These are phyloP conservation scores for Gillenia trifoliata DNA, from an alignment of 306 rosid genomes.

Conservation along the genomic window DNA sequence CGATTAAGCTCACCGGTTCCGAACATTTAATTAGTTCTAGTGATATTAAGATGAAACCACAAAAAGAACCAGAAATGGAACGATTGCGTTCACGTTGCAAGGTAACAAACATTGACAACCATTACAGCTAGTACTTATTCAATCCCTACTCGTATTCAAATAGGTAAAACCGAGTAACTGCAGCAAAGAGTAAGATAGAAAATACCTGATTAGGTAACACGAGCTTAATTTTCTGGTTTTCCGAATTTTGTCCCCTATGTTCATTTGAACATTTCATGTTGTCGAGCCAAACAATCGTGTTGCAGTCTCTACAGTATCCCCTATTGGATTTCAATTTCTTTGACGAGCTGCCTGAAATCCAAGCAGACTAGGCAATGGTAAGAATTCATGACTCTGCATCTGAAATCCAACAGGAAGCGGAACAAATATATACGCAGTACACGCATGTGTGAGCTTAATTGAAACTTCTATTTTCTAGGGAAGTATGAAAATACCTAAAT, in stretches of 20 bases:
- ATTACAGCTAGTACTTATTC: not conserved
- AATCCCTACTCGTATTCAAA: not conserved
- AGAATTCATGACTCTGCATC: not conserved
- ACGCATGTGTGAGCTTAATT: not conserved
- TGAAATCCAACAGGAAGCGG: conserved; percentile 2
- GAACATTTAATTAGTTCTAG: too few relatives aligned
- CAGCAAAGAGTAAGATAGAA: not conserved
- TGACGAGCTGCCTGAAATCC: conserved; percentile 43
- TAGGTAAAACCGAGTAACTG: not conserved
- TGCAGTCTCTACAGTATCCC: conserved; percentile 75
- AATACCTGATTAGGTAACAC: conserved; percentile 55
- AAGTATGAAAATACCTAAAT: conserved; percentile 34
- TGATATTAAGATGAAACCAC: too few relatives aligned
- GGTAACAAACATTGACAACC: not conserved
- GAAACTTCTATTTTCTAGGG: not conserved
- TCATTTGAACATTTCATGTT: conserved; percentile 54
- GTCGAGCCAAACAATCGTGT: conserved; percentile 60
- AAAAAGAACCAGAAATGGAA: not conserved
- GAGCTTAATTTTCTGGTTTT: conserved; percentile 47
- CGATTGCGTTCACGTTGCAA: not conserved
- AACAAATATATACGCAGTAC: not conserved
- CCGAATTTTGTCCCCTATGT: conserved; percentile 29
- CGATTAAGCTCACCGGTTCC: not conserved
- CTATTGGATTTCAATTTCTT: conserved; percentile 46
- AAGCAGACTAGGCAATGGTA: not conserved